These are phyloP conservation scores for Aspergillus kassunensis DNA, from an alignment of 495 filamentous ascomycete genomes.

Conservation along the genomic window DNA sequence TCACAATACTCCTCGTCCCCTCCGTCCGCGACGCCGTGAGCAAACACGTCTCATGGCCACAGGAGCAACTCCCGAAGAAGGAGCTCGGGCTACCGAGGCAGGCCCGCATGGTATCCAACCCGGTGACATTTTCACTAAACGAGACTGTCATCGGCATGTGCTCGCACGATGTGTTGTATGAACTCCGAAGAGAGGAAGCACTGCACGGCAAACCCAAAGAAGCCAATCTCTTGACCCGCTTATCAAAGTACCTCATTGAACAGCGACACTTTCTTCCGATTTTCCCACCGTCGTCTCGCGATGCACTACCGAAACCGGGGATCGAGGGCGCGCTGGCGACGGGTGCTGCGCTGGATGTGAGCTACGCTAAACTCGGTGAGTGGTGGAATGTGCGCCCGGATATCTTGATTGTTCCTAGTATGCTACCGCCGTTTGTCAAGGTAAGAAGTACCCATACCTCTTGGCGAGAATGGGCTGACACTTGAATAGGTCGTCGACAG, in stretches of 20 bases:
- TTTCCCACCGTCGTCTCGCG: slow-evolving; percentile 70
- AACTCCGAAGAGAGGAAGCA: slow-evolving; percentile 74
- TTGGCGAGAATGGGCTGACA: too few relatives aligned
- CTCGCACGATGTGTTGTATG: slow-evolving; percentile 76
- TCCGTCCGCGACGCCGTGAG: slow-evolving; percentile 80
- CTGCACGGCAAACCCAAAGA: slow-evolving; percentile 52
- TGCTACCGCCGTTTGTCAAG: slow-evolving; percentile 80
- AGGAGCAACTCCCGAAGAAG: slow-evolving; percentile 70
- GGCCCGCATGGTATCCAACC: slow-evolving; percentile 76
- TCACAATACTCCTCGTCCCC: slow-evolving; percentile 79
- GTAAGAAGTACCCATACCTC: slow-evolving; percentile 51
- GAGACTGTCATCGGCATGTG: slow-evolving; percentile 76
- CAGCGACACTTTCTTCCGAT: slow-evolving; percentile 88
- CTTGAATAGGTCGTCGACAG: slow-evolving; percentile 81
- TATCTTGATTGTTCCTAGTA: slow-evolving; percentile 78
- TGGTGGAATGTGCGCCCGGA: slow-evolving; percentile 83
- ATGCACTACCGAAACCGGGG: slow-evolving; percentile 58
- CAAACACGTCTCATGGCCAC: slow-evolving; percentile 86
- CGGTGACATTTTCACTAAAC: slow-evolving; percentile 80
- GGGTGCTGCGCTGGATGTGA: slow-evolving; percentile 74
- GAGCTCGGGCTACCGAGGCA: slow-evolving; percentile 73
- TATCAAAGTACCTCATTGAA: slow-evolving; percentile 71
- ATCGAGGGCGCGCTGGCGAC: slow-evolving; percentile 54
- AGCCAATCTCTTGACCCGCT: slow-evolving; percentile 58
- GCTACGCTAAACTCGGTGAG: slow-evolving; percentile 85